Base-by-base conservation (phyloP, 345 rosid genomes). In the Boechera retrofracta region DNA sequence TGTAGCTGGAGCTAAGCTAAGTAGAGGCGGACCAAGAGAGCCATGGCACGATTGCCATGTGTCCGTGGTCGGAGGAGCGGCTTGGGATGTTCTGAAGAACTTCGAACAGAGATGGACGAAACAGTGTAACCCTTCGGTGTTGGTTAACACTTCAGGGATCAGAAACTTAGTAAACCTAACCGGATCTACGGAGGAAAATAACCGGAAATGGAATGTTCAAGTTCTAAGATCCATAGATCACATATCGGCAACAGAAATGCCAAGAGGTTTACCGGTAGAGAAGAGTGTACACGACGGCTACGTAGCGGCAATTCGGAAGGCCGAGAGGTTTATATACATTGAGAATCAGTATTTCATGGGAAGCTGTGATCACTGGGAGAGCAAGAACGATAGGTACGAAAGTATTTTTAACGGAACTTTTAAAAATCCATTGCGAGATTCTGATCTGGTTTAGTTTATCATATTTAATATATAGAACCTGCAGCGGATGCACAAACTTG, bases 41-140 rank as follows among this genome's bases (percentile, higher is more conserved):
- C 98, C 97, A 1, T 92, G 98, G 98, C 98, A 94, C 38, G 97
- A 94, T 41, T 86, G 83, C 32, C 97, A 92, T 79, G 86, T 89
- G 52, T 82, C 89, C 10, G 69, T 94, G 10, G 71, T 80, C 5
- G 97, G 98, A 4, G 87, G 82, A 60, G 97, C 90, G 2, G 97
- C 98, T 57, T 77, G 85, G 87, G 97, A 94, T 65, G 75, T 90
- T 21, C 36, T 90, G 4, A 61, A 84, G 62, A 94, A 92, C 68
- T 91, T 94, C 13, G 97, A 94, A 81, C 92, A 94, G 75, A 78
- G 98, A 56, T 94, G 98, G 98, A 75, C 66, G 4, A 90, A 88
- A 72, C 97, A 89, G 82, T 87, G 88, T 41, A 88, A 88, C 35
- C 87, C 91, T 73, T 84, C 89, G 5, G 63, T 83, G 33, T 73